phyloP scores from a whole-genome alignment of 2,329 filamentous ascomycete species.

The Didymella glomerata region DNA sequence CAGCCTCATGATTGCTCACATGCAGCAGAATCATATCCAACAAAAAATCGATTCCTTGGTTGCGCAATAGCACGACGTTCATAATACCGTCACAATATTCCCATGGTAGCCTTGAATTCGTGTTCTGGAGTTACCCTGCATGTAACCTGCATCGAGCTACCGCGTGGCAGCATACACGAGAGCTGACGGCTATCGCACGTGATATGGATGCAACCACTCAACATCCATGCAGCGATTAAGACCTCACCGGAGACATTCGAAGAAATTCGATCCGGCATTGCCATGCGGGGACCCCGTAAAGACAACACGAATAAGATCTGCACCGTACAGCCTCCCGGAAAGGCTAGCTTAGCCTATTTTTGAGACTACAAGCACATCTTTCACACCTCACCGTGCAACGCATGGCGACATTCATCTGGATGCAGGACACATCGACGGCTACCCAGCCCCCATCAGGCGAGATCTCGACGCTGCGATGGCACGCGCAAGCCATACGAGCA shows the following conservation, averaged over 20 bases:
- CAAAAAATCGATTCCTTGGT: not conserved
- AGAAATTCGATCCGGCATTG: constrained; percentile 7
- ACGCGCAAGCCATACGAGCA: constrained; percentile 16
- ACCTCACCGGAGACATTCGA: constrained; percentile 8
- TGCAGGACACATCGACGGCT: constrained; percentile 3
- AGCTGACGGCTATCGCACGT: constrained; percentile 15
- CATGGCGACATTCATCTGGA: constrained; percentile 18
- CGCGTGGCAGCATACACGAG: constrained; percentile 12
- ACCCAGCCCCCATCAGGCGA: constrained; percentile 1
- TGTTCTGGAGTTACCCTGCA: constrained; percentile 7
- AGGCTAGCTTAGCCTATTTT: constrained; percentile 14
- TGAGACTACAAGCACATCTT: constrained; percentile 11
- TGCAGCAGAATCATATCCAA: constrained; percentile 1
- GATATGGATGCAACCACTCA: constrained; percentile 13
- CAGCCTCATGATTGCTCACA: constrained; percentile 1
- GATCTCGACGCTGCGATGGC: not conserved
- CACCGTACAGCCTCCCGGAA: constrained; percentile 1
- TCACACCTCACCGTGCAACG: constrained; percentile 14
- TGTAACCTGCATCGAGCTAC: constrained; percentile 9
- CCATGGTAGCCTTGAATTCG: constrained; percentile 5
- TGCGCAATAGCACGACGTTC: not conserved
- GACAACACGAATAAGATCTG: constrained; percentile 7
- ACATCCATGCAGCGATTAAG: constrained; percentile 2
- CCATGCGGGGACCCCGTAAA: constrained; percentile 14
- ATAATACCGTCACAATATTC: constrained; percentile 15